Percentiles rank a stretch among this genome's conserved stretches.
Conservation (phyloP, 2,329 filamentous ascomycete genomes). For the Akanthomyces lecanii region DNA sequence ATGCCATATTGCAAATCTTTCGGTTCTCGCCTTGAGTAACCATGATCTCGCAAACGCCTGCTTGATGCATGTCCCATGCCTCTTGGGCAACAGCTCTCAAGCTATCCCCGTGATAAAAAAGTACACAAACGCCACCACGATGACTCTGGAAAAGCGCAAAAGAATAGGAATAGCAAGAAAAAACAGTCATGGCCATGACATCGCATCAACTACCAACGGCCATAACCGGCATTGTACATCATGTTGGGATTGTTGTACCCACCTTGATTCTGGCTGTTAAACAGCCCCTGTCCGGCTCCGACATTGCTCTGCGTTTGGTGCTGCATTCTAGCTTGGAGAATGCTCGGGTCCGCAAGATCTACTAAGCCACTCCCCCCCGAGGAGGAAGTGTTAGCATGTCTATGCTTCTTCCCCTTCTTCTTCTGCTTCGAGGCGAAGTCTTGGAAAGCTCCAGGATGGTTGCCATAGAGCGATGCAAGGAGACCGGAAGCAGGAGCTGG, state of each 20-base stretch:
- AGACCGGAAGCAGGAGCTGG: constrained; percentile 86
- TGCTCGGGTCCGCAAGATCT: constrained; percentile 99
- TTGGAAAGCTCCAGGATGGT: constrained; percentile 80
- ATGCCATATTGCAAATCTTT: constrained; percentile 25
- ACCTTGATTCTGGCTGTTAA: constrained; percentile 87
- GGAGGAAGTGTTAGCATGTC: constrained; percentile 99
- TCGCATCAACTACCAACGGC: constrained; percentile 56
- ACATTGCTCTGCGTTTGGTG: constrained; percentile 77
- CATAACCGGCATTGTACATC: constrained; percentile 73
- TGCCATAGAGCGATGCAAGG: constrained; percentile 86
- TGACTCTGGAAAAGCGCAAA: constrained; percentile 21
- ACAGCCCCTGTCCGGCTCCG: constrained; percentile 83
- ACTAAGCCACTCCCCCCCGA: constrained; percentile 98
- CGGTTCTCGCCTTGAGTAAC: constrained; percentile 25
- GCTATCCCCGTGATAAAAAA: constrained; percentile 22
- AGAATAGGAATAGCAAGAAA: constrained; percentile 22
- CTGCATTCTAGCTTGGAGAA: constrained; percentile 96
- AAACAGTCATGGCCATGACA: constrained; percentile 19
- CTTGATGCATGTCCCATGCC: constrained; percentile 29
- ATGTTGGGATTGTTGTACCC: constrained; percentile 80
- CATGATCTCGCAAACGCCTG: constrained; percentile 29
- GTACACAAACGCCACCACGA: constrained; percentile 29
- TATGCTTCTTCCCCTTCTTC: constrained; percentile 99
- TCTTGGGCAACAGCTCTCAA: constrained; percentile 25
- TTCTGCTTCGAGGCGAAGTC: constrained; percentile 95